phyloP scores from a whole-genome alignment of 805 yeast genomes.

The Candida vartiovaarae region DNA sequence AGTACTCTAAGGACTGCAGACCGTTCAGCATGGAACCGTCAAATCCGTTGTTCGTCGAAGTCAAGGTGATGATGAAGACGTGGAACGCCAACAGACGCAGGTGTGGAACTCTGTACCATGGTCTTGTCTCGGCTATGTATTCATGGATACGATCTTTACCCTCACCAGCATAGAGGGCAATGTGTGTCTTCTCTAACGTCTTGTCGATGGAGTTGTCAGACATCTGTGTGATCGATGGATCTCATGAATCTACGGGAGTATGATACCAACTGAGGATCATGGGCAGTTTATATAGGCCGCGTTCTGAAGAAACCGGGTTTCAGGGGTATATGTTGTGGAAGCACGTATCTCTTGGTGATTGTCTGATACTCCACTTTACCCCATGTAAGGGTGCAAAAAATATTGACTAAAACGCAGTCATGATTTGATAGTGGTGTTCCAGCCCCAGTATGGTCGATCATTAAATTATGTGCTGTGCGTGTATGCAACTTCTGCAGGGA shows the following conservation, averaged over 20 bases:
- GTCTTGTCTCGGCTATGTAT: constrained; percentile 12
- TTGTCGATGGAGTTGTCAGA: background rate
- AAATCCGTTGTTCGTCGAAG: constrained; percentile 40
- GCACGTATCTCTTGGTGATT: no score
- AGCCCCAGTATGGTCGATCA: no score
- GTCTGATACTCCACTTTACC: no score
- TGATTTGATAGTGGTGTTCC: no score
- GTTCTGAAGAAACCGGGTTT: no score
- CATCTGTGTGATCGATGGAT: background rate
- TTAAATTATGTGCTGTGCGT: no score
- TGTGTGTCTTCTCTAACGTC: background rate
- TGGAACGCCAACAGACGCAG: constrained; percentile 29
- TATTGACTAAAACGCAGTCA: no score
- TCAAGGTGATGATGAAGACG: constrained; percentile 35
- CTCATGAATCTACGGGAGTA: background rate
- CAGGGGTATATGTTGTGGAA: no score
- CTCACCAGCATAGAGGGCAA: background rate
- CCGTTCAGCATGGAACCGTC: constrained; percentile 46
- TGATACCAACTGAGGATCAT: no score
- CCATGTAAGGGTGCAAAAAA: no score
- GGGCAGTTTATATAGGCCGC: no score
- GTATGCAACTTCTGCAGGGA: no score
- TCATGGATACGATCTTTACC: constrained; percentile 3
- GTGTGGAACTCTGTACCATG: constrained; percentile 31
- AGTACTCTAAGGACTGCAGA: constrained; percentile 34